phyloP scores from a whole-genome alignment of 345 rosid genomes.

The Melastoma malabathricum region DNA sequence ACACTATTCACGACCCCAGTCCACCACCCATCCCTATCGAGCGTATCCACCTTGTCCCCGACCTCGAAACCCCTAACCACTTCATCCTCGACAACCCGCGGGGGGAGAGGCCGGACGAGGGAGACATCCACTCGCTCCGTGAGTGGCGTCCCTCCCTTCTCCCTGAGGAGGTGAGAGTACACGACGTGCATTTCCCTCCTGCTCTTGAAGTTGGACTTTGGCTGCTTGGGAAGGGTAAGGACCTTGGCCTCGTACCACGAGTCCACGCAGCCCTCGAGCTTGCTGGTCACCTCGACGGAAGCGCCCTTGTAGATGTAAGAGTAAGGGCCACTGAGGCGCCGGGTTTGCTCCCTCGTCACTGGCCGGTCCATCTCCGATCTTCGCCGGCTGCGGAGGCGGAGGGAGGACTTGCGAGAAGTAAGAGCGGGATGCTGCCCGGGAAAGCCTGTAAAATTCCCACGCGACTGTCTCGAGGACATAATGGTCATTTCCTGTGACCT shows the following conservation, averaged over 20 bases:
- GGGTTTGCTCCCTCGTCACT: too few species aligned
- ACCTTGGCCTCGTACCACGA: constrained; percentile 8
- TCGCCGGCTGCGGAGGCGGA: too few species aligned
- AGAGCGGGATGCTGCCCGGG: too few species aligned
- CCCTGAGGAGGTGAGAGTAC: constrained; percentile 9
- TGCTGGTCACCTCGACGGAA: neutral
- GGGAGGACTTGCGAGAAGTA: too few species aligned
- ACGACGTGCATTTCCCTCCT: neutral
- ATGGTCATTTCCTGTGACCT: too few species aligned
- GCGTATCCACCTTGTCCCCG: constrained; percentile 15
- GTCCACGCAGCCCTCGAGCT: constrained; percentile 5
- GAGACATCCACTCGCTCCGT: constrained; percentile 4
- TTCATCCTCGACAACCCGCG: neutral
- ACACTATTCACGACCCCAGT: neutral
- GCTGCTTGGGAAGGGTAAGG: neutral
- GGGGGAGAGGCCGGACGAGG: constrained; percentile 8
- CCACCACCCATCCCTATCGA: constrained; percentile 21
- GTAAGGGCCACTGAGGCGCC: too few species aligned
- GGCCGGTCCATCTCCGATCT: too few species aligned
- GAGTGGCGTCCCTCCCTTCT: constrained; percentile 1
- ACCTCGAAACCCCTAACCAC: neutral
- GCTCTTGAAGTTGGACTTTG: constrained; percentile 2
- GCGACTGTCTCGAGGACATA: too few species aligned
- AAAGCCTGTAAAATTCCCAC: too few species aligned
- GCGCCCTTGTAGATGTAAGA: too few species aligned